Conservation (phyloP, 1,139 yeast genomes). For the Yamadazyma taylorii region DNA sequence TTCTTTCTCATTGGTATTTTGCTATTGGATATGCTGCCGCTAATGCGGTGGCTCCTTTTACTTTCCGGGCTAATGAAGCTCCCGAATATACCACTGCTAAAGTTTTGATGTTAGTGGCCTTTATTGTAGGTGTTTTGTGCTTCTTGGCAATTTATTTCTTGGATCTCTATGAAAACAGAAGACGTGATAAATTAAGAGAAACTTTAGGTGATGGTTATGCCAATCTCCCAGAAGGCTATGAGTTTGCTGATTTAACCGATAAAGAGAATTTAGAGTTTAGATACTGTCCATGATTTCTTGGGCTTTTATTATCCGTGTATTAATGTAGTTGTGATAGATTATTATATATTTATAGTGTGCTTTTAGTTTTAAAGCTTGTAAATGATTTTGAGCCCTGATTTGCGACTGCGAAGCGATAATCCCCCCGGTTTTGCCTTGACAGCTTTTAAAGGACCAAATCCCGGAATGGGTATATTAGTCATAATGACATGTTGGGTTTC, state of each 20-base stretch:
- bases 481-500: too few relatives aligned
- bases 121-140: conserved; percentile 11
- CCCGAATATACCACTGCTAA: conserved; percentile 53
- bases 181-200: conserved; percentile 10
- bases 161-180: conserved; percentile 10
- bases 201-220: conserved; percentile 3
- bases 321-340: too few relatives aligned
- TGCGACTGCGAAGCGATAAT: too few relatives aligned
- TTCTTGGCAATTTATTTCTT: conserved; percentile 5
- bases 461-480: too few relatives aligned
- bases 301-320: too few relatives aligned
- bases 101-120: conserved; percentile 19
- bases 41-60: conserved; percentile 70
- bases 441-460: too few relatives aligned
- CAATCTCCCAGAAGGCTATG: conserved; percentile 43
- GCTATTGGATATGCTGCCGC: conserved; percentile 66
- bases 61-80: conserved; percentile 52
- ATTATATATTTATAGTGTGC: too few relatives aligned
- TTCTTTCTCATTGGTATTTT: conserved; percentile 7
- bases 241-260: conserved; percentile 64
- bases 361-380: too few relatives aligned
- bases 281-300: conserved; percentile 5
- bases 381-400: too few relatives aligned
- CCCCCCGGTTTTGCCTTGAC: too few relatives aligned
- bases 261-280: conserved; percentile 43